Evolutionary conservation across 1,284 basidiomycete genomes (phyloP).

Genomic region (Microbotryum intermedium): DNA sequence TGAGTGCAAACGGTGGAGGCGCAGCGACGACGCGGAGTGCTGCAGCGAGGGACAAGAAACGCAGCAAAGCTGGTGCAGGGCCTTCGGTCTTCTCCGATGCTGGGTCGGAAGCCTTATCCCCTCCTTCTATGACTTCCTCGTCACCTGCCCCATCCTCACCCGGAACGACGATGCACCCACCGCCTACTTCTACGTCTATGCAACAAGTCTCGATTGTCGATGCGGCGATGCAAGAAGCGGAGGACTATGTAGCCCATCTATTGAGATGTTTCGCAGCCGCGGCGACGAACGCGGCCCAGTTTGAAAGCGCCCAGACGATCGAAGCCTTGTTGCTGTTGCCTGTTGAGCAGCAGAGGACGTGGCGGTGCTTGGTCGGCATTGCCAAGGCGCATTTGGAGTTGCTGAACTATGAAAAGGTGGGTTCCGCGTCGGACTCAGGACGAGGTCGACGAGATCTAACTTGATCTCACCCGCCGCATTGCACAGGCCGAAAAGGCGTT

Average conservation of each 20-base stretch:
- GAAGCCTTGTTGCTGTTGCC: constrained; percentile 67
- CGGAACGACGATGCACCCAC: not conserved
- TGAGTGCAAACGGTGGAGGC: not conserved
- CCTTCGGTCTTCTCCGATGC: constrained; percentile 22
- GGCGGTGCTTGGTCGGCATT: constrained; percentile 62
- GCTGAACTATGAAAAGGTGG: constrained; percentile 72
- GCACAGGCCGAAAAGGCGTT: constrained; percentile 76
- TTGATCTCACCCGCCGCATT: no score
- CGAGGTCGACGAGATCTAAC: not conserved
- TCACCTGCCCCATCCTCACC: constrained; percentile 13
- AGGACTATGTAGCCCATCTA: constrained; percentile 65
- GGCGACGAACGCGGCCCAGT: constrained; percentile 59
- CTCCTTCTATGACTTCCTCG: constrained; percentile 6
- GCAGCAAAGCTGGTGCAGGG: constrained; percentile 14
- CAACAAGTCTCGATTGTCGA: constrained; percentile 51
- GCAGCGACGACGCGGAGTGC: not conserved
- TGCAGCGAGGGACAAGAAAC: constrained; percentile 20
- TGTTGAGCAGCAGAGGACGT: constrained; percentile 58
- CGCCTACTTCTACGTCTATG: constrained; percentile 43
- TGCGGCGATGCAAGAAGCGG: constrained; percentile 51
- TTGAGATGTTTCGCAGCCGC: constrained; percentile 72
- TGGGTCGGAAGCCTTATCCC: constrained; percentile 9
- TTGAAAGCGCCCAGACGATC: constrained; percentile 64
- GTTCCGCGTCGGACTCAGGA: constrained; percentile 38
- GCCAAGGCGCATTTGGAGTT: constrained; percentile 79